phyloP scores from a whole-genome alignment of 805 yeast species.

The Osmozyma mogii region DNA sequence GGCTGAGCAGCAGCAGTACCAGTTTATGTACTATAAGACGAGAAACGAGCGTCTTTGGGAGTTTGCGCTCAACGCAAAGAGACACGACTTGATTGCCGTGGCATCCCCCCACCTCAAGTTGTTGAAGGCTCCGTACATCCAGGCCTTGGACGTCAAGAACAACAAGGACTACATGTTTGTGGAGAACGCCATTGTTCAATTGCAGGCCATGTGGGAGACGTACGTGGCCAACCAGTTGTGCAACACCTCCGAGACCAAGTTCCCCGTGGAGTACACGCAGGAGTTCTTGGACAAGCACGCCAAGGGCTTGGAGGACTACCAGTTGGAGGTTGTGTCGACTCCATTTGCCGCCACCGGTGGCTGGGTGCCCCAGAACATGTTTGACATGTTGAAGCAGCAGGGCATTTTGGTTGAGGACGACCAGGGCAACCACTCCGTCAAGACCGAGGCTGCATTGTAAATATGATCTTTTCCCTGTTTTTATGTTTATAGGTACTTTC shows the following conservation, averaged over 20 bases:
- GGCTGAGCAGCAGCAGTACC: constrained; percentile 68
- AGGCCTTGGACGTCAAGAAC: constrained; percentile 50
- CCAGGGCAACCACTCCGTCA: constrained; percentile 35
- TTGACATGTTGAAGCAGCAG: constrained; percentile 57
- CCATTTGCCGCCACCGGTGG: constrained; percentile 91
- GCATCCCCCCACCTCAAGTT: constrained; percentile 79
- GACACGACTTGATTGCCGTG: constrained; percentile 64
- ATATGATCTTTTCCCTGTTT: not conserved
- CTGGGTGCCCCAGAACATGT: constrained; percentile 94
- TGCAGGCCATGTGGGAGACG: constrained; percentile 62
- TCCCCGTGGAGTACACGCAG: constrained; percentile 57
- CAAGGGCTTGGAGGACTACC: constrained; percentile 55
- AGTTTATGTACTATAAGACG: constrained; percentile 81
- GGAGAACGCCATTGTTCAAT: constrained; percentile 58
- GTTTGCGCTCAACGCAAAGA: constrained; percentile 53
- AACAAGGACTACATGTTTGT: constrained; percentile 56
- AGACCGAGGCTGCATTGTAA: constrained; percentile 20
- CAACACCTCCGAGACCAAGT: constrained; percentile 29
- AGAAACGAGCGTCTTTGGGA: constrained; percentile 92
- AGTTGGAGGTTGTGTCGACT: constrained; percentile 53
- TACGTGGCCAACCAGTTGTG: constrained; percentile 53
- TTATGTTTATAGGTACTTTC: constrained; percentile 52
- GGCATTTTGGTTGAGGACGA: constrained; percentile 56
- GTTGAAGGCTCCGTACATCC: constrained; percentile 55
- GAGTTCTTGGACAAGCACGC: constrained; percentile 53